Conservation (phyloP, 441 rosid genomes). For the Populus trichocarpa region DNA sequence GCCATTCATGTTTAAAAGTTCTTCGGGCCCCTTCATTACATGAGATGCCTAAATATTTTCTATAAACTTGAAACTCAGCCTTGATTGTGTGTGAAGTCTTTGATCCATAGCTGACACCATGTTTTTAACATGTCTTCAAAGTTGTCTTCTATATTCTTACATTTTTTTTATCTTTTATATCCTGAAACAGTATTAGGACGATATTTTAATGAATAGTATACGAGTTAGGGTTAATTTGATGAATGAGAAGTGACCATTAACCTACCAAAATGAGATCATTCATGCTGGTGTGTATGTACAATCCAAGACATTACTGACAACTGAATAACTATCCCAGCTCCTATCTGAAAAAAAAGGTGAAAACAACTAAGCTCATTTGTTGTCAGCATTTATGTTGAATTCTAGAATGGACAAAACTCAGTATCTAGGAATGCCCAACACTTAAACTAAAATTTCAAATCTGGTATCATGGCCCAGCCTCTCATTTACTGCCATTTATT, state of each 20-base stretch:
- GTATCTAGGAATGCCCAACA: background rate
- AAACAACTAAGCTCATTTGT: background rate
- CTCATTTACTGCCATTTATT: conserved; percentile 11
- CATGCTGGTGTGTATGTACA: background rate
- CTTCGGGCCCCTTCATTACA: background rate
- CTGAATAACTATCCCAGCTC: background rate
- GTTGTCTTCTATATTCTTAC: too few species aligned
- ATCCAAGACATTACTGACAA: background rate
- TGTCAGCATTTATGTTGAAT: background rate
- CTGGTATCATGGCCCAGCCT: background rate
- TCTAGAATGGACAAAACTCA: background rate
- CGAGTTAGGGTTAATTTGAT: background rate
- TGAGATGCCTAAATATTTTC: background rate
- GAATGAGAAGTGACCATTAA: background rate
- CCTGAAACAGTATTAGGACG: too few species aligned
- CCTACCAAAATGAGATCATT: background rate
- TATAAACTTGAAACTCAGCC: background rate
- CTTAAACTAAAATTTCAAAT: background rate
- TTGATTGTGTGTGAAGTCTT: background rate
- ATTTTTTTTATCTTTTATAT: too few species aligned
- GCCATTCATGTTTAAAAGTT: too few species aligned
- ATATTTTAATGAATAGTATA: background rate
- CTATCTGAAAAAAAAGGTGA: background rate
- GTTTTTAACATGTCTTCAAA: too few species aligned
- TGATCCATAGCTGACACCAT: too few species aligned